phyloP scores from a whole-genome alignment of 202 grass and related monocot species.

The Zoysia matrella region DNA sequence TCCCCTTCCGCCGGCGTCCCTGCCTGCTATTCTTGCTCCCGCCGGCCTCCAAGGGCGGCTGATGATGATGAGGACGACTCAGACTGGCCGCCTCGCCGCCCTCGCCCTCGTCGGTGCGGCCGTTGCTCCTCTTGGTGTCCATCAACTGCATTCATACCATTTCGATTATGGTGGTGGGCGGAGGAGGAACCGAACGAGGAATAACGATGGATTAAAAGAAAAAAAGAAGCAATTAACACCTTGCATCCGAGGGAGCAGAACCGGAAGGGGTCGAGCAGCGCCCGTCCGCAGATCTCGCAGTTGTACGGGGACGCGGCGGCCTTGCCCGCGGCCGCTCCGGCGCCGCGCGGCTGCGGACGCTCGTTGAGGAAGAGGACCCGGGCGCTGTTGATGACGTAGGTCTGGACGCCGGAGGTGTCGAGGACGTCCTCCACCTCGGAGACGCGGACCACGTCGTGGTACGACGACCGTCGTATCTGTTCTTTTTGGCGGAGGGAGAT shows the following conservation, averaged over 20 bases:
- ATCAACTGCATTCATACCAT: conserved; percentile 52
- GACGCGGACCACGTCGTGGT: conserved; percentile 92
- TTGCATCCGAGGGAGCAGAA: conserved; percentile 67
- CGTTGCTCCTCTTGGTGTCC: conserved; percentile 59
- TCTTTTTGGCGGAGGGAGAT: too few relatives aligned
- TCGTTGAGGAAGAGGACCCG: conserved; percentile 90
- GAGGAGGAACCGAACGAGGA: too few relatives aligned
- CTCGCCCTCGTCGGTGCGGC: conserved; percentile 36
- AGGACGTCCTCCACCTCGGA: conserved; percentile 76
- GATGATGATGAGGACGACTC: too few relatives aligned
- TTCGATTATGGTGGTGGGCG: too few relatives aligned
- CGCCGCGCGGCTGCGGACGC: conserved; percentile 79
- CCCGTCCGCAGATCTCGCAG: conserved; percentile 85
- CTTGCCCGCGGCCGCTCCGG: conserved; percentile 62
- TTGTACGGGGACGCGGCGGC: conserved; percentile 63
- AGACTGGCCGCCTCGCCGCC: conserved; percentile 5
- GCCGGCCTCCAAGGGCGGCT: background rate
- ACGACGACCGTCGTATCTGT: conserved; percentile 87
- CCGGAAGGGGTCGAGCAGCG: conserved; percentile 68
- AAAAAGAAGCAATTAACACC: conserved; percentile 25
- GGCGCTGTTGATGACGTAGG: conserved; percentile 49
- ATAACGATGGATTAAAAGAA: background rate
- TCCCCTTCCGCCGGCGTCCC: conserved; percentile 63
- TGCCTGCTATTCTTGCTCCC: conserved; percentile 5
- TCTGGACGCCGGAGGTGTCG: conserved; percentile 85